Conservation (phyloP, 2,329 filamentous ascomycete genomes). For the Phyllosticta ampelicida region DNA sequence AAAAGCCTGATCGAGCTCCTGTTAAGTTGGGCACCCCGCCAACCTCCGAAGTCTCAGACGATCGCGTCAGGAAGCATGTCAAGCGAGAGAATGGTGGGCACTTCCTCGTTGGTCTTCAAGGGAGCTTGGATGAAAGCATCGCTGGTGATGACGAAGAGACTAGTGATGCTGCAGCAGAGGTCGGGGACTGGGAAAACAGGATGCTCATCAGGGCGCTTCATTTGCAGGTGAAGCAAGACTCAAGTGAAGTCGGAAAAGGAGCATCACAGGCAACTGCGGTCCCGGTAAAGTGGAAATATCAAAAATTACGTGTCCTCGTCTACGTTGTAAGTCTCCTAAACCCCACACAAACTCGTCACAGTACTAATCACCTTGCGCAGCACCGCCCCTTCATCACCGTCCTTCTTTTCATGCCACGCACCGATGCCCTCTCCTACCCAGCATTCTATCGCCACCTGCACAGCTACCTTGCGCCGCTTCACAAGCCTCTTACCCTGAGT, state of each 20-base stretch:
- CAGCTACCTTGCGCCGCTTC: conserved; percentile 39
- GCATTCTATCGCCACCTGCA: conserved; percentile 41
- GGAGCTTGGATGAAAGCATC: conserved; percentile 46
- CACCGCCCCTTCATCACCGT: conserved; percentile 66
- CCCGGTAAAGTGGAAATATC: neutral
- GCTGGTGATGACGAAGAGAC: conserved; percentile 28
- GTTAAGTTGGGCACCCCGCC: neutral
- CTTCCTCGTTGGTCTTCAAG: conserved; percentile 59
- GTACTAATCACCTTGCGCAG: conserved; percentile 12
- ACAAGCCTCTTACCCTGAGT: conserved; percentile 33
- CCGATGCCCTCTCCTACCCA: conserved; percentile 40
- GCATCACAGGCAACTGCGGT: neutral
- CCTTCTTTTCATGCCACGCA: conserved; percentile 57
- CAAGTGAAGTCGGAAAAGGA: neutral
- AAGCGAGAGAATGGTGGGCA: conserved; percentile 37
- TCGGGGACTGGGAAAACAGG: conserved; percentile 33
- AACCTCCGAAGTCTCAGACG: conserved; percentile 29
- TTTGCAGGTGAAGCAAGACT: conserved; percentile 43
- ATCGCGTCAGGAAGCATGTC: conserved; percentile 47
- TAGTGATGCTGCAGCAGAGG: conserved; percentile 8
- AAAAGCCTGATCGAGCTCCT: neutral
- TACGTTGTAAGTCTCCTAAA: conserved; percentile 43
- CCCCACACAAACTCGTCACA: neutral
- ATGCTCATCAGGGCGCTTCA: conserved; percentile 56
- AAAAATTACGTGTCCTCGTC: conserved; percentile 52